A percentile compares a stretch with the other conserved stretches of the same genome.
These are phyloP conservation scores for Ilex aquifolium DNA, from an alignment of 257 asterid genomes.

Conservation along the genomic window DNA sequence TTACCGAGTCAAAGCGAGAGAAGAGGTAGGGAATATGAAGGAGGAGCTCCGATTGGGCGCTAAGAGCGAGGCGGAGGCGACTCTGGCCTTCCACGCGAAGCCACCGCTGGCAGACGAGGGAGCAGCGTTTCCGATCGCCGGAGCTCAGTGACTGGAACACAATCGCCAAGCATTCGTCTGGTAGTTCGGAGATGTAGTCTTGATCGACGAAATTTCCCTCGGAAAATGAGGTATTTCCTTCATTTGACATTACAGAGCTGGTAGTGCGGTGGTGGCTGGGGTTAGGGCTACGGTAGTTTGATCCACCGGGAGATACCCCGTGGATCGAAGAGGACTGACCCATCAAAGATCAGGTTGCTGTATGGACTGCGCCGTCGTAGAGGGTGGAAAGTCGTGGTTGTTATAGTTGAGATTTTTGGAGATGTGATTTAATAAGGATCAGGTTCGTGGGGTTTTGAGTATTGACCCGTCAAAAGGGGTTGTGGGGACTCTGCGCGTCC, in stretches of 20 bases:
- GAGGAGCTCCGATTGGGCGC: conserved; percentile 38
- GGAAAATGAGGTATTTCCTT: conserved; percentile 6
- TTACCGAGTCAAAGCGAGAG: conserved; percentile 61
- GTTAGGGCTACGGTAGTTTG: neutral
- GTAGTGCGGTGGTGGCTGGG: neutral
- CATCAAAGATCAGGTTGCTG: neutral
- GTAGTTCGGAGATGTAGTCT: conserved; percentile 53
- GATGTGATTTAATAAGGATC: too few species aligned
- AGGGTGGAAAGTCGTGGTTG: too few species aligned
- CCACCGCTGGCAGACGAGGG: conserved; percentile 73
- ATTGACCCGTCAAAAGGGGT: too few species aligned
- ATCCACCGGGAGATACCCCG: neutral
- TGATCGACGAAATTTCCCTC: conserved; percentile 12
- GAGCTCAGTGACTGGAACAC: conserved; percentile 69
- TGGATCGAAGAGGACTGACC: neutral
- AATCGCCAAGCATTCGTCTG: conserved; percentile 70
- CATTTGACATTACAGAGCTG: neutral
- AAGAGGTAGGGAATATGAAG: conserved; percentile 36
- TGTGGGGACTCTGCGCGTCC: too few species aligned
- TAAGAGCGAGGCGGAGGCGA: conserved; percentile 63
- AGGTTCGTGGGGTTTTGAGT: too few species aligned
- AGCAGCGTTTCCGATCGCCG: conserved; percentile 58
- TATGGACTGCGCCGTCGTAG: too few species aligned
- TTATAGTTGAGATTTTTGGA: too few species aligned
- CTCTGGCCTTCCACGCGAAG: conserved; percentile 64